Percentiles rank a stretch among this genome's conserved stretches.
phyloP scores from a whole-genome alignment of 2,329 filamentous ascomycete genomes.

The Penicillium freii region DNA sequence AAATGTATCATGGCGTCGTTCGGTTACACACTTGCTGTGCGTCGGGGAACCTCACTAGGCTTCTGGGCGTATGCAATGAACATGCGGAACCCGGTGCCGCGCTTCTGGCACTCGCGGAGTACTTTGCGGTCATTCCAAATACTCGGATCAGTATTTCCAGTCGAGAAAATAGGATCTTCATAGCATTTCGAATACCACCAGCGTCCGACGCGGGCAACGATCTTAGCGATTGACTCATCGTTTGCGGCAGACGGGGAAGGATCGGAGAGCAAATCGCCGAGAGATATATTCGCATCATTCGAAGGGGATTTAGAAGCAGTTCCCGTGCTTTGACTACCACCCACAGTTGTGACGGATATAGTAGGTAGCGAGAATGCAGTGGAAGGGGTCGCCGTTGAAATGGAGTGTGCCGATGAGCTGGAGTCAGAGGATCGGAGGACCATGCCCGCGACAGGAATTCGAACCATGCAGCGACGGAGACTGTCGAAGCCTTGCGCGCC shows the following conservation, averaged over 20 bases:
- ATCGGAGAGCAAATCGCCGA: conserved; percentile 72
- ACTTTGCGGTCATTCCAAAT: conserved; percentile 78
- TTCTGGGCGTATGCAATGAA: conserved; percentile 90
- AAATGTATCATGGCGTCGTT: conserved; percentile 11
- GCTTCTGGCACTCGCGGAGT: conserved; percentile 79
- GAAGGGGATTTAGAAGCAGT: conserved; percentile 31
- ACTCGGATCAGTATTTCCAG: conserved; percentile 53
- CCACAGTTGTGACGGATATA: conserved; percentile 22
- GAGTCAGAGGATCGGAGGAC: conserved; percentile 44
- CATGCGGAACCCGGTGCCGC: conserved; percentile 82
- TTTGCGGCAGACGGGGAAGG: conserved; percentile 65
- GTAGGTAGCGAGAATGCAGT: conserved; percentile 25
- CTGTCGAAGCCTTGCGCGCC: conserved; percentile 49
- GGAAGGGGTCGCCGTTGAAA: conserved; percentile 27
- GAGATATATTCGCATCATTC: conserved; percentile 43
- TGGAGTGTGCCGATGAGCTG: conserved; percentile 39
- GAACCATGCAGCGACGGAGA: conserved; percentile 50
- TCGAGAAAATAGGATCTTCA: conserved; percentile 62
- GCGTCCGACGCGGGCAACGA: conserved; percentile 84
- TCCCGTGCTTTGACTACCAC: conserved; percentile 15
- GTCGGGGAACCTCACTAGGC: conserved; percentile 52
- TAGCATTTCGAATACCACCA: conserved; percentile 98
- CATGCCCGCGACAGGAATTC: conserved; percentile 49
- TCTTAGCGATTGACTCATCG: conserved; percentile 85
- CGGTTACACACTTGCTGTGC: conserved; percentile 46